Base-by-base conservation (phyloP, 83 land plant species). In the Larix sibirica region DNA sequence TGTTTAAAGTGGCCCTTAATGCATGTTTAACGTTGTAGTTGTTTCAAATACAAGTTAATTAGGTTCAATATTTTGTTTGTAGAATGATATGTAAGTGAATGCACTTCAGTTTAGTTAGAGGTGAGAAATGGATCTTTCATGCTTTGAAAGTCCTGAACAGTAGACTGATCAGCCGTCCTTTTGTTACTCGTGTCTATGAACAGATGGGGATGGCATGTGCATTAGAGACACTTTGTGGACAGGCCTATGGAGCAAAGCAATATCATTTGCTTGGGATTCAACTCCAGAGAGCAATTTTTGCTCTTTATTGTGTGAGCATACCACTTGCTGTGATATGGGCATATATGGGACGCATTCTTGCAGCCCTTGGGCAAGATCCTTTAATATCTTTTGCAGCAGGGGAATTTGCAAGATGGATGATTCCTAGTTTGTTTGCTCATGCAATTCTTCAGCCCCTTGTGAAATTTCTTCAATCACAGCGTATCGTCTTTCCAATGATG, bases 221-320 rank as follows among this genome's bases (percentile, higher is more conserved):
- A 17, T 80, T 96, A 80, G 99, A 95, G 17, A 96, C 99, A 14
- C 80, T 96, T 21, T 96, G 98, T 74, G 99, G 99, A 3, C 97
- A 96, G 70, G 87, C 99, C 13, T 95, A 81, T 89, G 99, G 99
- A 77, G 99, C 99, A 79, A 86, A 89, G 81, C 92, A 96, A 74
- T 89, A 93, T 73, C 88, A 88, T 58, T 75, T 96, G 89, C 91
- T 95, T 42, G 95, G 97, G 14, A 85, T 95, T 38, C 85, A 93
- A 23, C 83, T 88, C 75, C 99, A 96, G 77, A 87, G 91, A 74
- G 97, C 92, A 0, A 80, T 92, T 82, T 36, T 95, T 13, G 84
- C 90, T 26, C 89, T 95, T 14, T 40, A 62, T 40, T 40, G 87
- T 64, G 81, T 86, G 4, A 85, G 93, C 89, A 84, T 95, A 23